Percentiles rank a stretch among this genome's conserved stretches.
Evolutionary conservation across 352 stramenopile species (phyloP).

Genomic region (Aphanomyces invadans): DNA sequence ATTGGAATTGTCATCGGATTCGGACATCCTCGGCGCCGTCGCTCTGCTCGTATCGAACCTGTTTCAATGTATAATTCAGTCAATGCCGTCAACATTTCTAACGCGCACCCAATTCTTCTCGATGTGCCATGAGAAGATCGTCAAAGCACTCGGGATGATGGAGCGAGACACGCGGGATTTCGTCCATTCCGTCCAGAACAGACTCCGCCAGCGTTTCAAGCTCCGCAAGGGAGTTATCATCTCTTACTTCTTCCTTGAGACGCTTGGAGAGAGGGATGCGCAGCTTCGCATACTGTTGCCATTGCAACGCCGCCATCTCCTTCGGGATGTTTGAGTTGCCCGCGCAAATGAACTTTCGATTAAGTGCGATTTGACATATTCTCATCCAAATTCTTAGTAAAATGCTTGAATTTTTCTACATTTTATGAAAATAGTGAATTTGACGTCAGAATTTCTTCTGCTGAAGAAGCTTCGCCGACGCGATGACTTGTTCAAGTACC

Average conservation of each 20-base stretch:
- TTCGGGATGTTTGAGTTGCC: background rate
- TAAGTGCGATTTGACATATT: background rate
- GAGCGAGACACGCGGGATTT: background rate
- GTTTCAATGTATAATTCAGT: background rate
- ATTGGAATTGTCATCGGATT: background rate
- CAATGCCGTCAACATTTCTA: background rate
- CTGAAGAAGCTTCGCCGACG: background rate
- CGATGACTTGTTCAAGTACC: conserved; percentile 37
- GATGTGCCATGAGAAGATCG: background rate
- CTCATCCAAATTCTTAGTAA: background rate
- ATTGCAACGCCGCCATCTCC: background rate
- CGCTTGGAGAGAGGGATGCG: background rate
- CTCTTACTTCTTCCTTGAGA: background rate
- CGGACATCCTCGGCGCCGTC: background rate
- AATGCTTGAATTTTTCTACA: background rate
- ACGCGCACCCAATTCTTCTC: conserved; percentile 3
- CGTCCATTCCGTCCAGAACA: background rate
- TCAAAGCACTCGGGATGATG: background rate
- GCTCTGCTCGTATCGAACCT: background rate
- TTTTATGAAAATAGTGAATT: conserved; percentile 1
- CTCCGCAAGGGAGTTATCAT: background rate
- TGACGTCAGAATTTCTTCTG: background rate
- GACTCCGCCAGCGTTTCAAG: background rate
- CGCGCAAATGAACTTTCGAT: background rate
- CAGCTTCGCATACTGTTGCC: background rate